phyloP scores from a whole-genome alignment of 805 yeast species.

The Cyberlindnera japonica region DNA sequence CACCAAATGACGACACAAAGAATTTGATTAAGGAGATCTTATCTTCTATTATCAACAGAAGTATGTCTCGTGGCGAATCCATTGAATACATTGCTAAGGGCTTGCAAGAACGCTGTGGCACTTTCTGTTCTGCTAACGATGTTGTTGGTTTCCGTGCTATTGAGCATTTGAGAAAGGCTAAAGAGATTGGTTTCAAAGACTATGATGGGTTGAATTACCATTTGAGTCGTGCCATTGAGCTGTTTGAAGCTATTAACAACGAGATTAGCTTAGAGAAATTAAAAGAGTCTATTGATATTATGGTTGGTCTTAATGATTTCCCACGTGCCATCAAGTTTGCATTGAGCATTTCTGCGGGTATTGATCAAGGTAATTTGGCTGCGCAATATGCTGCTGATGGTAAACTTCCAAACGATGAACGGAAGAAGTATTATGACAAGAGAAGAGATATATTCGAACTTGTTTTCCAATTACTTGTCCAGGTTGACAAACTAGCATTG shows the following conservation, averaged over 20 bases:
- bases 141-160: conserved; percentile 91
- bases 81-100: conserved; percentile 86
- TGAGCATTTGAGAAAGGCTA: conserved; percentile 86
- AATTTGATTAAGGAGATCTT: conserved; percentile 78
- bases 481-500: conserved; percentile 63
- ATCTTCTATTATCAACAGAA: conserved; percentile 83
- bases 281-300: conserved; percentile 73
- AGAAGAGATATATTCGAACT: conserved; percentile 63
- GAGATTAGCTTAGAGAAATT: conserved; percentile 74
- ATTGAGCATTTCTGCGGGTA: conserved; percentile 66
- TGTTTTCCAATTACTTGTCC: conserved; percentile 70
- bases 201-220: conserved; percentile 64
- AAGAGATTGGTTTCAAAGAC: conserved; percentile 67
- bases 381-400: conserved; percentile 54
- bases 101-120: conserved; percentile 88
- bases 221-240: conserved; percentile 66
- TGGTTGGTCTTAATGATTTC: conserved; percentile 72
- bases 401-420: conserved; percentile 45
- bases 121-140: conserved; percentile 91
- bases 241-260: conserved; percentile 77
- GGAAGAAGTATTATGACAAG: conserved; percentile 46
- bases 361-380: conserved; percentile 60
- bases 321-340: conserved; percentile 85
- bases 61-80: conserved; percentile 86
- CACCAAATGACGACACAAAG: conserved; percentile 53